A percentile compares a stretch with the other conserved stretches of the same genome.
phyloP scores from a whole-genome alignment of 768 basidiomycete species.

The Naganishia onofrii region DNA sequence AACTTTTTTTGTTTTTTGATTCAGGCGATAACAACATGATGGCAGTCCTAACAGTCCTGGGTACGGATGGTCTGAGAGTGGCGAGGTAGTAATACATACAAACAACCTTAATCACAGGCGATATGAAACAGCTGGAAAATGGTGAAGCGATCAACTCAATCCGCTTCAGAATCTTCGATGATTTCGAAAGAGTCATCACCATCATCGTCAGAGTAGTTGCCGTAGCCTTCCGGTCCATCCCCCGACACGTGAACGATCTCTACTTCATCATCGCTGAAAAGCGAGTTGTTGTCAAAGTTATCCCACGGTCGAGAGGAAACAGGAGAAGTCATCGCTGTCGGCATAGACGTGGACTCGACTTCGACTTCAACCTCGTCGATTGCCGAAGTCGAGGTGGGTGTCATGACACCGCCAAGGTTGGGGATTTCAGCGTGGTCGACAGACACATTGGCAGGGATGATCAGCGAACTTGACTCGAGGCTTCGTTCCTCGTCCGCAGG shows the following conservation, averaged over 20 bases:
- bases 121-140: neutral
- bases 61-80: neutral
- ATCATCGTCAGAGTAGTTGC: conserved; percentile 11
- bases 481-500: conserved; percentile 31
- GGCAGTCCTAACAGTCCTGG: neutral
- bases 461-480: conserved; percentile 40
- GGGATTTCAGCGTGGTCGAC: neutral
- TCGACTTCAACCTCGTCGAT: neutral
- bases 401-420: neutral
- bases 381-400: neutral
- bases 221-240: conserved; percentile 1
- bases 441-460: conserved; percentile 40
- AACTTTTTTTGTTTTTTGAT: neutral
- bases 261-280: conserved; percentile 26
- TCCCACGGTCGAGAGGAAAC: conserved; percentile 19
- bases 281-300: conserved; percentile 6
- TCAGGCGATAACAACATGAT: neutral
- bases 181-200: conserved; percentile 23
- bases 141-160: neutral
- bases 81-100: conserved; percentile 7
- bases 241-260: conserved; percentile 12
- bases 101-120: neutral
- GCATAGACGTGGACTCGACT: neutral
- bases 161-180: conserved; percentile 24
- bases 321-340: conserved; percentile 16